Conservation (phyloP, 805 yeast genomes). For the Kodamaea leandrae region DNA sequence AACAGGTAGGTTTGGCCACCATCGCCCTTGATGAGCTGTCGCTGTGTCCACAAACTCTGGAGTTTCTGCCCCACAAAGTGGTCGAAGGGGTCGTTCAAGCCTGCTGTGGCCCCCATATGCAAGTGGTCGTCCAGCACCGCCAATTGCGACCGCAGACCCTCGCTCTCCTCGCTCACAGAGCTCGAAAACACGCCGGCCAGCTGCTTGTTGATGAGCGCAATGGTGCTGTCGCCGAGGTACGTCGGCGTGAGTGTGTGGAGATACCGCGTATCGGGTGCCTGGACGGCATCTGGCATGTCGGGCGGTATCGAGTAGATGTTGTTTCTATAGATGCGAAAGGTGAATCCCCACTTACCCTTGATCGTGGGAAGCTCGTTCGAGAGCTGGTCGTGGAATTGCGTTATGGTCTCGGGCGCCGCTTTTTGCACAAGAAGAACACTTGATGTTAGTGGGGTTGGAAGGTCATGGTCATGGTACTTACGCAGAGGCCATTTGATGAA, state of each 20-base stretch:
- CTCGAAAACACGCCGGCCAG: slow-evolving; percentile 37
- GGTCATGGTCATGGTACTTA: no score
- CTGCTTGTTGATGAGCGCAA: slow-evolving; percentile 47
- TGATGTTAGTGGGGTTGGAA: slow-evolving; percentile 20
- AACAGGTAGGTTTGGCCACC: slow-evolving; percentile 67
- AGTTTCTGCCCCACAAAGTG: slow-evolving; percentile 53
- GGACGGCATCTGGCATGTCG: slow-evolving; percentile 23
- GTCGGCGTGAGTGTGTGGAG: slow-evolving; percentile 52
- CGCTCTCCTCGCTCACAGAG: slow-evolving; percentile 27
- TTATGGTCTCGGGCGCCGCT: slow-evolving; percentile 57
- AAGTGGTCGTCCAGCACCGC: slow-evolving; percentile 37
- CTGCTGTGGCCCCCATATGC: slow-evolving; percentile 53
- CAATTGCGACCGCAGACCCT: slow-evolving; percentile 17
- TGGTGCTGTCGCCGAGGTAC: slow-evolving; percentile 45
- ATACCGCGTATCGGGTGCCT: slow-evolving; percentile 40
- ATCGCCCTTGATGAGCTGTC: slow-evolving; percentile 72
- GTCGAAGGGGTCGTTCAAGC: slow-evolving; percentile 58
- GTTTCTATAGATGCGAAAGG: slow-evolving; percentile 63
- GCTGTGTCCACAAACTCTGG: slow-evolving; percentile 65
- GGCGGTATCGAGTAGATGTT: slow-evolving; percentile 53
- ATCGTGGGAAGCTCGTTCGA: slow-evolving; percentile 63
- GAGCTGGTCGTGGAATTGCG: slow-evolving; percentile 67
- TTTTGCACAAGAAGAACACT: slow-evolving; percentile 38
- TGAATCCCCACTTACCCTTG: slow-evolving; percentile 66
- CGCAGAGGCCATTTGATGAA: slow-evolving; percentile 7